A percentile compares a stretch with the other conserved stretches of the same genome.
phyloP scores from a whole-genome alignment of 2,329 filamentous ascomycete genomes.

The Didymella pomorum region DNA sequence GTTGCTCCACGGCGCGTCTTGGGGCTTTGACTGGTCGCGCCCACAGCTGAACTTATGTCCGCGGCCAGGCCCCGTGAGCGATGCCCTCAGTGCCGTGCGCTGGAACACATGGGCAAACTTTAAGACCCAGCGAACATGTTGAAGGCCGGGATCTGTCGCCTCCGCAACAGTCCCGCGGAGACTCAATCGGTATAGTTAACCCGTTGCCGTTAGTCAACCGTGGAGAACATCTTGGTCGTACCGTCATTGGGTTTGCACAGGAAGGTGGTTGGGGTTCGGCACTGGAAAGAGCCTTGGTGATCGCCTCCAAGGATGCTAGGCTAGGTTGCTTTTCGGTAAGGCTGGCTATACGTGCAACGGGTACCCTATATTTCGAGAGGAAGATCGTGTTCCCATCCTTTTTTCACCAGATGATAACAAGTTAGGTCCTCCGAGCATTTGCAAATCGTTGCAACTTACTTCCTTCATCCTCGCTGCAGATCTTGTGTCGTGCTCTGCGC shows the following conservation, averaged over 20 bases:
- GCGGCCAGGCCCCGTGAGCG: not conserved
- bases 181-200: not conserved
- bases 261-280: conserved; percentile 5
- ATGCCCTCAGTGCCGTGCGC: not conserved
- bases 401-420: not conserved
- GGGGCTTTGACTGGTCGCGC: not conserved
- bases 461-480: not conserved
- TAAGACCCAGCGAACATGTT: not conserved
- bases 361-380: not conserved
- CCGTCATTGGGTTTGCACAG: not conserved
- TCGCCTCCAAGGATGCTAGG: conserved; percentile 6
- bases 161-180: not conserved
- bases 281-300: not conserved
- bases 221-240: not conserved
- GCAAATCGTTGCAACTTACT: not conserved
- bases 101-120: not conserved
- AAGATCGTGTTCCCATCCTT: not conserved
- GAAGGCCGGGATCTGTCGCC: not conserved
- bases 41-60: not conserved
- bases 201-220: not conserved
- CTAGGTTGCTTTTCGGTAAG: not conserved
- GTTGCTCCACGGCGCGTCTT: not conserved
- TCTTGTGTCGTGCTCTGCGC: not conserved
- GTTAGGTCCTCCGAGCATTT: not conserved
- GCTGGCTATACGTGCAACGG: conserved; percentile 3